phyloP scores from a whole-genome alignment of 2,329 filamentous ascomycete genomes.

The Chaetomiaceae sp. region DNA sequence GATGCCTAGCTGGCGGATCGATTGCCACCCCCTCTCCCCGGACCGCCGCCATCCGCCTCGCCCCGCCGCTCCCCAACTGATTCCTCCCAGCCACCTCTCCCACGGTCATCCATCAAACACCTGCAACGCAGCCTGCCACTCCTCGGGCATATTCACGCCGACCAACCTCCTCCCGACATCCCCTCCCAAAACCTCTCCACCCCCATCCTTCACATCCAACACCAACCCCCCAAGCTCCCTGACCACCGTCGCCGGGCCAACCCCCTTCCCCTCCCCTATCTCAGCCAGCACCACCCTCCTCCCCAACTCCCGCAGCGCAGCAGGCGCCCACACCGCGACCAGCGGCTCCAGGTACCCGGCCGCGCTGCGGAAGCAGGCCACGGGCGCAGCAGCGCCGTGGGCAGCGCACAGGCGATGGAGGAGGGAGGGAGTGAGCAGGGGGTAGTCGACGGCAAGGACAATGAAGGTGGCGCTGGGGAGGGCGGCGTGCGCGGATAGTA shows the following conservation, averaged over 20 bases:
- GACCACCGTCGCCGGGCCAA: constrained; percentile 13
- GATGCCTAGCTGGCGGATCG: no score
- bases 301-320: constrained; percentile 25
- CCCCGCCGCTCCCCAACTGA: no score
- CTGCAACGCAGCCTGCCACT: constrained; percentile 15
- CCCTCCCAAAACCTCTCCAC: neutral
- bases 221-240: constrained; percentile 7
- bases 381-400: constrained; percentile 21
- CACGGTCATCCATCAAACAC: neutral
- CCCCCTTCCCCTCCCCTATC: neutral
- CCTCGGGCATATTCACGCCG: constrained; percentile 8
- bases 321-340: constrained; percentile 31
- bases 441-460: constrained; percentile 31
- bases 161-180: neutral
- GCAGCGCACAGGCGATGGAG: constrained; percentile 25
- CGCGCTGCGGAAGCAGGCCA: constrained; percentile 32
- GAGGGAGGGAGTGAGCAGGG: constrained; percentile 25
- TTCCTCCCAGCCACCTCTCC: neutral
- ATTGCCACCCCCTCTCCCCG: constrained; percentile 4
- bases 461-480: constrained; percentile 28
- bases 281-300: neutral
- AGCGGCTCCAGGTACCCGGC: constrained; percentile 30
- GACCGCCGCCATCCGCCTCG: no score
- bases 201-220: neutral
- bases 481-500: constrained; percentile 27